These are phyloP conservation scores for Rickenella mellea DNA, from an alignment of 768 basidiomycete species.

Conservation along the genomic window DNA sequence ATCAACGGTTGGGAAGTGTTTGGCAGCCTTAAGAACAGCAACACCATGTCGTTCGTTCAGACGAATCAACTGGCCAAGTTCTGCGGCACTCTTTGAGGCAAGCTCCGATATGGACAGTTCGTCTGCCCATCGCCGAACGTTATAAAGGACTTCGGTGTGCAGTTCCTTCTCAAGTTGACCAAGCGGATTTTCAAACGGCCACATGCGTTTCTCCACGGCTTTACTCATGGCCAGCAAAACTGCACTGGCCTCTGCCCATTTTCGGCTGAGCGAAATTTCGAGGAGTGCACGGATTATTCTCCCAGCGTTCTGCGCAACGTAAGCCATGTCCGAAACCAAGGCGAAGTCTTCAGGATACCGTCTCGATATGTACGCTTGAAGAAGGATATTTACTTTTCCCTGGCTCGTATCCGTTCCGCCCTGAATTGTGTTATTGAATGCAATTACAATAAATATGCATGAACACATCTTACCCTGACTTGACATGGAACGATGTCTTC, in stretches of 20 bases:
- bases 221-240: constrained; percentile 89
- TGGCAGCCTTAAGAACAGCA: constrained; percentile 70
- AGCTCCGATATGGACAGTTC: constrained; percentile 72
- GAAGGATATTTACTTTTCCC: constrained; percentile 90
- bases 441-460: background rate
- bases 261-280: constrained; percentile 87
- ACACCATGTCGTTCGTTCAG: constrained; percentile 79
- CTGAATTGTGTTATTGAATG: constrained; percentile 23
- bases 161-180: constrained; percentile 57
- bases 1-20: constrained; percentile 69
- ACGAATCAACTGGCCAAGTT: constrained; percentile 73
- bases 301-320: constrained; percentile 89
- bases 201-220: constrained; percentile 82
- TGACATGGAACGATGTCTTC: constrained; percentile 57
- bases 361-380: constrained; percentile 84
- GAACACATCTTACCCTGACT: constrained; percentile 47
- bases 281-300: constrained; percentile 91
- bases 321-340: constrained; percentile 88
- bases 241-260: constrained; percentile 77
- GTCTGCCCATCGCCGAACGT: constrained; percentile 70
- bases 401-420: constrained; percentile 53
- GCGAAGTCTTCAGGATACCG: constrained; percentile 88
- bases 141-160: constrained; percentile 68
- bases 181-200: constrained; percentile 92
- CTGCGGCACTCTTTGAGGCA: constrained; percentile 50